Percentiles rank a stretch among this genome's conserved stretches.
Conservation (phyloP, 768 basidiomycete species). For the Suillus brevipes region DNA sequence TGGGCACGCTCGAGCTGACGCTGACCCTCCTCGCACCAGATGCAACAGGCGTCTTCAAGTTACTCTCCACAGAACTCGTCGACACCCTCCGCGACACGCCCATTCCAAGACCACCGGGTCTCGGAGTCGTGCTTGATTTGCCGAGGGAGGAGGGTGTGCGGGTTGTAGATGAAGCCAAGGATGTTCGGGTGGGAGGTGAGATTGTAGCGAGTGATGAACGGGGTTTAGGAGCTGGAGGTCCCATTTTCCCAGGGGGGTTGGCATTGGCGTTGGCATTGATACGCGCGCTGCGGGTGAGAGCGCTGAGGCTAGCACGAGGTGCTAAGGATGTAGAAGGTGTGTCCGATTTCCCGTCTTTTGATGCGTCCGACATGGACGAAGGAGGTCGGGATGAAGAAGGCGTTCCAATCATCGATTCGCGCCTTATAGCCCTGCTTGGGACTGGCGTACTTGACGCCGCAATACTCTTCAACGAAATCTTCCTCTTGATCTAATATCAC, state of each 20-base stretch:
- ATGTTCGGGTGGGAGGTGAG: constrained; percentile 29
- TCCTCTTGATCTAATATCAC: constrained; percentile 16
- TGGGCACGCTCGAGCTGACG: constrained; percentile 38
- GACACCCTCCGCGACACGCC: constrained; percentile 28
- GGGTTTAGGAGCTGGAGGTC: constrained; percentile 42
- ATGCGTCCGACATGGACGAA: constrained; percentile 55
- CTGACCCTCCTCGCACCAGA: constrained; percentile 31
- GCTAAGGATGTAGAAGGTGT: constrained; percentile 32
- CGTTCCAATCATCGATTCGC: constrained; percentile 57
- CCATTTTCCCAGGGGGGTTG: constrained; percentile 41
- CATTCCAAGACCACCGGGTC: constrained; percentile 13
- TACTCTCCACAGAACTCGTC: constrained; percentile 34
- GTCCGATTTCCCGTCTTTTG: constrained; percentile 38
- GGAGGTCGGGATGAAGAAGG: constrained; percentile 55
- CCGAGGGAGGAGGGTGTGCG: constrained; percentile 35
- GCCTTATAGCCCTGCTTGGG: constrained; percentile 30
- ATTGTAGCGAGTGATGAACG: constrained; percentile 41
- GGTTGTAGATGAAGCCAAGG: constrained; percentile 8
- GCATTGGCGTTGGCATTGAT: constrained; percentile 33
- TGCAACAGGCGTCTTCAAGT: constrained; percentile 32
- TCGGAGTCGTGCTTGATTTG: constrained; percentile 15
- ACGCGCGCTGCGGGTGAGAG: constrained; percentile 54
- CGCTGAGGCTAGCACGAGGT: constrained; percentile 27
- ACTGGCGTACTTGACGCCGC: background rate
- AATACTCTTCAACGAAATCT: background rate